phyloP scores from a whole-genome alignment of 1,139 yeast species.

The Blastobotrys proliferans region DNA sequence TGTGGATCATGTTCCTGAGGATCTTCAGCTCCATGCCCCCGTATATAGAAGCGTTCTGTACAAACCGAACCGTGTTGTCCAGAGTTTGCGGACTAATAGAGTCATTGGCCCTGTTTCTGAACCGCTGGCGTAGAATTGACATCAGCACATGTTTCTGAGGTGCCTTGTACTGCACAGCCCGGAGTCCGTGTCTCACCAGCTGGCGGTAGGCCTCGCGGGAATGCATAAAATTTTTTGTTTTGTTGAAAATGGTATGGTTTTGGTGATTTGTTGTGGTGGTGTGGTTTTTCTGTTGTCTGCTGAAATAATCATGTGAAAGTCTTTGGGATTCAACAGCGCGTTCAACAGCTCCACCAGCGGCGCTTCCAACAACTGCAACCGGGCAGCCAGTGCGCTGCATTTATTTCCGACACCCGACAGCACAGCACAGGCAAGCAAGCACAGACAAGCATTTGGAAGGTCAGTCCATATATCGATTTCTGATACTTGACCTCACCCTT shows the following conservation, averaged over 20 bases:
- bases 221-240: slow-evolving; percentile 7
- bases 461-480: too few species aligned
- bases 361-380: too few species aligned
- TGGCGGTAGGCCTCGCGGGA: slow-evolving; percentile 14
- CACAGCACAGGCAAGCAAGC: neutral
- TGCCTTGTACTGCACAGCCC: slow-evolving; percentile 17
- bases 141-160: slow-evolving; percentile 13
- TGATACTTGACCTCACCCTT: too few species aligned
- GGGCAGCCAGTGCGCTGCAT: too few species aligned
- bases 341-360: too few species aligned
- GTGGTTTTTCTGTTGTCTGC: too few species aligned
- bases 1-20: slow-evolving; percentile 11
- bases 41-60: slow-evolving; percentile 17
- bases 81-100: slow-evolving; percentile 5
- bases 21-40: slow-evolving; percentile 12
- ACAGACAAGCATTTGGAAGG: too few species aligned
- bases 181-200: slow-evolving; percentile 19
- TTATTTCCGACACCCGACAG: neutral
- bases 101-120: slow-evolving; percentile 1
- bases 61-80: slow-evolving; percentile 16
- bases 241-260: neutral
- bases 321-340: too few species aligned
- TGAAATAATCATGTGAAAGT: too few species aligned
- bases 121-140: slow-evolving; percentile 13
- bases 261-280: too few species aligned